A percentile compares a stretch with the other conserved stretches of the same genome.
Evolutionary conservation across 805 yeast genomes (phyloP).

Genomic region (Saccharomycopsis selenospora): DNA sequence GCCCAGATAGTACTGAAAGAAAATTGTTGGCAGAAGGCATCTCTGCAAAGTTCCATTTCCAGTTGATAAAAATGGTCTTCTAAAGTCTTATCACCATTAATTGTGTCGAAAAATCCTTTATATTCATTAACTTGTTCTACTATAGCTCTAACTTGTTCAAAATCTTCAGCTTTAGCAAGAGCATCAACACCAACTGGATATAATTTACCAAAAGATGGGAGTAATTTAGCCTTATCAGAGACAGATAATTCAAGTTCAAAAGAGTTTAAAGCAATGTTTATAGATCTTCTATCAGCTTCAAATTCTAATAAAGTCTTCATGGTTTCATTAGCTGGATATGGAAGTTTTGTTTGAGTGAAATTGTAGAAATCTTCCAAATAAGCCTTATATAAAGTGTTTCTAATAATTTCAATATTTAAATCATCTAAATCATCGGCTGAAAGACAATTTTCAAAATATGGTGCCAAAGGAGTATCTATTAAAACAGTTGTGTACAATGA

Average conservation of each 20-base stretch:
- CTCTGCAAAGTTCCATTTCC: conserved; percentile 88
- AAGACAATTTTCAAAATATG: conserved; percentile 86
- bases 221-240: conserved; percentile 60
- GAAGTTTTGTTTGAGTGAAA: conserved; percentile 55
- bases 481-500: conserved; percentile 88
- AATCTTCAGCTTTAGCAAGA: conserved; percentile 72
- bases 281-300: conserved; percentile 93
- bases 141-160: conserved; percentile 67
- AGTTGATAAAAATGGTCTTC: conserved; percentile 92
- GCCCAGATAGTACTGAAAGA: conserved; percentile 90
- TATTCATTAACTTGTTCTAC: conserved; percentile 63
- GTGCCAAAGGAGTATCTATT: conserved; percentile 95
- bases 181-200: conserved; percentile 62
- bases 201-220: conserved; percentile 79
- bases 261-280: conserved; percentile 87
- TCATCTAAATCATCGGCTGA: conserved; percentile 84
- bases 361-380: conserved; percentile 80
- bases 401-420: conserved; percentile 86
- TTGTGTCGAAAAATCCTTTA: conserved; percentile 44
- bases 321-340: conserved; percentile 71
- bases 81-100: conserved; percentile 45
- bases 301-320: conserved; percentile 74
- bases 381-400: conserved; percentile 88
- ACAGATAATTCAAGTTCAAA: conserved; percentile 72
- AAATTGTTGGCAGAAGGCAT: conserved; percentile 95